Base-by-base conservation (phyloP, 129 eudicot species). In the Tanacetum coccineum region DNA sequence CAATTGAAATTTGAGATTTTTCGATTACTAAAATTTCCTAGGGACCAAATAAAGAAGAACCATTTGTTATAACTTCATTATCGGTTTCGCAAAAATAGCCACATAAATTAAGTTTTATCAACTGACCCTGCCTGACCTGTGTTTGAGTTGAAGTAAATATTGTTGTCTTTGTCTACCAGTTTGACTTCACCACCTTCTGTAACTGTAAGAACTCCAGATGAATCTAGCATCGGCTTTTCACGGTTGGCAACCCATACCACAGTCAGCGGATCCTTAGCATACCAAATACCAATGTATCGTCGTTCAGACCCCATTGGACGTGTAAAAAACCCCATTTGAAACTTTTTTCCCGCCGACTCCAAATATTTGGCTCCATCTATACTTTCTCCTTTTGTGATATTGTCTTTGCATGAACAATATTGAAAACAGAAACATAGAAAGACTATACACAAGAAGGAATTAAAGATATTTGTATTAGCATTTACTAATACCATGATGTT, bases 181-280 rank as follows among this genome's bases (percentile, higher is more conserved):
- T 36, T 67, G 47, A 67, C 39, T 44, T 72, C 58, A 13, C 85
- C 85, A 20, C 57, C 85, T 15, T 66, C 71, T 39, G 67, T 28
- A 40, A 75, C 19, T 3, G 48, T 50, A 62, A 76, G 32, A 57
- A 55, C 30, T 28, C 73, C 85, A 0, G 56, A 18, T 13, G 66
- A 65, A 58, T 50, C 28, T 13, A 1, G 42, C 18, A 74, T 9
- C 1, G 95, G 87, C 0, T 19, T 1, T 10, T 73, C 62, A 22
- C 95, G 80, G 60, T 83, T 87, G 13, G 88, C 88, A 19, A 82
- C 92, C 92, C 91, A 82, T 15, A 81, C 83, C 3, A 76, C 66
- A 2, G 81, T 77, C 48, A 48, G 40, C 6, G 44, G 63, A 47
- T 65, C 67, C 8, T 66, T 20, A 4, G 59, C 6, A 30, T 82